phyloP scores from a whole-genome alignment of 768 basidiomycete genomes.

The Porpolomopsis calyptriformis region DNA sequence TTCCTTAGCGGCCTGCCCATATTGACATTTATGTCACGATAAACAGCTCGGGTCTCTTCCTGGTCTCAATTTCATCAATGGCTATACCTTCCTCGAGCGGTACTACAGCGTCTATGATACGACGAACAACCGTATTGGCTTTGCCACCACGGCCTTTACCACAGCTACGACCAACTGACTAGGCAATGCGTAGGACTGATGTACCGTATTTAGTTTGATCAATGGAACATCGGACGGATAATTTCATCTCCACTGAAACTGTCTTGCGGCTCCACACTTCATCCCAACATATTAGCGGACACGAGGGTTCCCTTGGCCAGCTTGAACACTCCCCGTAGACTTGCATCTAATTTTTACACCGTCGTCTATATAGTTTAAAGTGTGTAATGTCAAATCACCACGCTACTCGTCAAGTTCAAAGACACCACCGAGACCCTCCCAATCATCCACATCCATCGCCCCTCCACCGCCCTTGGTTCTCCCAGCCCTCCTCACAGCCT shows the following conservation, averaged over 20 bases:
- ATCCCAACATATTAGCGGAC: too few relatives aligned
- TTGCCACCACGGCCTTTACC: constrained; percentile 30
- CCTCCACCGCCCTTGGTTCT: constrained; percentile 11
- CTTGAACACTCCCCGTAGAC: too few relatives aligned
- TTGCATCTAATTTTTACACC: too few relatives aligned
- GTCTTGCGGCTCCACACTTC: too few relatives aligned
- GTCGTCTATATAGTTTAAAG: too few relatives aligned
- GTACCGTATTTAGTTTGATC: too few relatives aligned
- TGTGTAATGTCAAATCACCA: too few relatives aligned
- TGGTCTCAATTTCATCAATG: constrained; percentile 1
- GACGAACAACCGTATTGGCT: constrained; percentile 27
- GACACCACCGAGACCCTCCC: constrained; percentile 7
- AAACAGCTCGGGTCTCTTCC: neutral
- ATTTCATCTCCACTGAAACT: too few relatives aligned
- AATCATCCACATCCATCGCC: constrained; percentile 40
- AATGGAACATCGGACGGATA: too few relatives aligned
- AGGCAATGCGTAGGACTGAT: too few relatives aligned
- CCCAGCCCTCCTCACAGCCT: constrained; percentile 31
- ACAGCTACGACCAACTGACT: constrained; percentile 13
- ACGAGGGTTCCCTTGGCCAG: too few relatives aligned
- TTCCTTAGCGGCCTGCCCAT: neutral
- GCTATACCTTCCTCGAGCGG: constrained; percentile 23
- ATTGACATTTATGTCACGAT: neutral
- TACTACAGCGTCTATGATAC: constrained; percentile 36
- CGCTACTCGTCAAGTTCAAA: neutral